Conservation (phyloP, 805 yeast genomes). For the Tetrapisispora arboricola region DNA sequence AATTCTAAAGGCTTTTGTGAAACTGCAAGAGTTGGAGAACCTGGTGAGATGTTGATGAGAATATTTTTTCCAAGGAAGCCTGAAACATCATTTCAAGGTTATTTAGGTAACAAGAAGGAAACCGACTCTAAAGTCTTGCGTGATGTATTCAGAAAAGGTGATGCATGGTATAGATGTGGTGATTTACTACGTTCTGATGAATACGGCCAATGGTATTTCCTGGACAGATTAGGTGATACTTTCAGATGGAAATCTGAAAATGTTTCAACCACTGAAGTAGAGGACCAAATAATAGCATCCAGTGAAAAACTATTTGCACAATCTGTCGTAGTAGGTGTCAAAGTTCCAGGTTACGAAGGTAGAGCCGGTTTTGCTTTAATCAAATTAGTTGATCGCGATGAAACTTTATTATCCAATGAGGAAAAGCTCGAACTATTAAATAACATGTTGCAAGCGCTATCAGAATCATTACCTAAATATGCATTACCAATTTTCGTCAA, state of each 20-base stretch:
- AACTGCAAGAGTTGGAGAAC: conserved; percentile 46
- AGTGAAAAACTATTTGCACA: conserved; percentile 37
- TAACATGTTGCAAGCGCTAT: conserved; percentile 30
- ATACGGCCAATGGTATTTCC: conserved; percentile 65
- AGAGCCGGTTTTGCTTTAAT: conserved; percentile 86
- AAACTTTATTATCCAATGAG: conserved; percentile 11
- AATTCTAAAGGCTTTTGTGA: conserved; percentile 58
- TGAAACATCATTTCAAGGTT: conserved; percentile 81
- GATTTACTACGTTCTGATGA: conserved; percentile 66
- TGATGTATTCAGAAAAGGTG: conserved; percentile 74
- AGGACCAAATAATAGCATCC: conserved; percentile 46
- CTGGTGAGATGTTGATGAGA: conserved; percentile 81
- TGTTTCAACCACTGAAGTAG: conserved; percentile 89
- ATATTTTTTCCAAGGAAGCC: conserved; percentile 53
- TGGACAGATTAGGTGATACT: conserved; percentile 90
- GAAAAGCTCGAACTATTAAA: conserved; percentile 28
- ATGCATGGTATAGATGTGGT: conserved; percentile 85
- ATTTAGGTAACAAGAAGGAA: conserved; percentile 68
- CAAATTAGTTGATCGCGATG: conserved; percentile 32
- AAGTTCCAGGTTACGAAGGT: conserved; percentile 83
- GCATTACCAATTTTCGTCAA: conserved; percentile 80
- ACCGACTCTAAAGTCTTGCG: conserved; percentile 64
- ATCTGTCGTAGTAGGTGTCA: conserved; percentile 79
- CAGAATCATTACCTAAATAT: conserved; percentile 57
- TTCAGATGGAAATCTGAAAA: conserved; percentile 96